Evolutionary conservation across 75 land plant species (phyloP).

Genomic region (Picea glauca): DNA sequence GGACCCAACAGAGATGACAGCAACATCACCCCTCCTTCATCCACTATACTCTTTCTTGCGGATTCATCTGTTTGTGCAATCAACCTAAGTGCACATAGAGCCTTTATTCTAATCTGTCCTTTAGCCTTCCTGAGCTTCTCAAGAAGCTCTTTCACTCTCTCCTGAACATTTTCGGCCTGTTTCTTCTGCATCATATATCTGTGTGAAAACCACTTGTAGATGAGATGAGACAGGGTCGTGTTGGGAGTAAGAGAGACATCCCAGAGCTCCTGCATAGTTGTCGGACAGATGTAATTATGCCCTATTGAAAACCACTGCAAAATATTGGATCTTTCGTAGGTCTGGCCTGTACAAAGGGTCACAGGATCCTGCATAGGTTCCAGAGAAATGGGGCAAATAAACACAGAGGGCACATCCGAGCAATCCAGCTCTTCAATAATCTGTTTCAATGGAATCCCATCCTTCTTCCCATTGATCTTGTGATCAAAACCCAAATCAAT

Average conservation of each 20-base stretch:
- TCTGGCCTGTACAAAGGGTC: conserved; percentile 76
- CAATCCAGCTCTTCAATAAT: conserved; percentile 57
- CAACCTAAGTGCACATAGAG: background rate
- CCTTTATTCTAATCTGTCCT: conserved; percentile 7
- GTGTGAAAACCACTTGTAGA: conserved; percentile 13
- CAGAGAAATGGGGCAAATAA: conserved; percentile 78
- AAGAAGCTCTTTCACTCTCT: conserved; percentile 13
- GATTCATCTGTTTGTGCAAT: conserved; percentile 4
- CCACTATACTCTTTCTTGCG: background rate
- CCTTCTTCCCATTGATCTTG: conserved; percentile 28
- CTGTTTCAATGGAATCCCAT: conserved; percentile 23
- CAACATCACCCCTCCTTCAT: conserved; percentile 9
- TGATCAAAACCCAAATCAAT: conserved; percentile 31
- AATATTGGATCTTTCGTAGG: conserved; percentile 75
- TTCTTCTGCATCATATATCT: conserved; percentile 13
- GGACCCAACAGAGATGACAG: conserved; percentile 14
- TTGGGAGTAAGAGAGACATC: conserved; percentile 15
- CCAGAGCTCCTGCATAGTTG: conserved; percentile 25
- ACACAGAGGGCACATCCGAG: conserved; percentile 58
- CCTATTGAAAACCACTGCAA: conserved; percentile 68
- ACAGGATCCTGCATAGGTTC: conserved; percentile 85
- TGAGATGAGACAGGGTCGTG: conserved; percentile 9
- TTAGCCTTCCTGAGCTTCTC: conserved; percentile 12
- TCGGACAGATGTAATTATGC: conserved; percentile 39
- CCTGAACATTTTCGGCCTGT: conserved; percentile 11